Evolutionary conservation across 768 basidiomycete genomes (phyloP).

Genomic region (Agrocybe praecox): DNA sequence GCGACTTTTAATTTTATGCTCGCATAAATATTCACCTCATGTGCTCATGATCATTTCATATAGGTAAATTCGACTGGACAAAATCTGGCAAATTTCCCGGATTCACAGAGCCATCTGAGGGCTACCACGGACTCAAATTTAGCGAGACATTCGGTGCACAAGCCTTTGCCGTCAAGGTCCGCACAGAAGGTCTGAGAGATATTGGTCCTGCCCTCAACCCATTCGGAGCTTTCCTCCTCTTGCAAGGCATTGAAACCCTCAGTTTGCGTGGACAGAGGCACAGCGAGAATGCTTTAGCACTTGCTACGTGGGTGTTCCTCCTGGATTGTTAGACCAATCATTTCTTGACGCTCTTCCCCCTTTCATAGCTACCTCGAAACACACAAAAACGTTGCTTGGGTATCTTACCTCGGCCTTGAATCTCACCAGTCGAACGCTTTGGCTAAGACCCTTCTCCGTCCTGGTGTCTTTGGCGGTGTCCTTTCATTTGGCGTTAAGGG

Average conservation of each 20-base stretch:
- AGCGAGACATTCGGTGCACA: conserved; percentile 64
- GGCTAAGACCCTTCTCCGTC: conserved; percentile 59
- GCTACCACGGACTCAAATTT: conserved; percentile 74
- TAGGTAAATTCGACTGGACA: conserved; percentile 74
- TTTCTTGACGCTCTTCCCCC: conserved; percentile 2
- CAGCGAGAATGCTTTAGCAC: conserved; percentile 65
- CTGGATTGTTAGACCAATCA: neutral
- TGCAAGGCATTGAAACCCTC: conserved; percentile 83
- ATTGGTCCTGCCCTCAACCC: conserved; percentile 69
- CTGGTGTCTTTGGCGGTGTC: conserved; percentile 67
- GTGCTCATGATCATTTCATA: neutral
- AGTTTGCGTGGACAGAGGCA: conserved; percentile 73
- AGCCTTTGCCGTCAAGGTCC: conserved; percentile 70
- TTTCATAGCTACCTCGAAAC: conserved; percentile 53
- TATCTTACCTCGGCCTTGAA: conserved; percentile 74
- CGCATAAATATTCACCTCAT: neutral
- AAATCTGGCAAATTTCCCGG: conserved; percentile 69
- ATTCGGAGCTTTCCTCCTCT: conserved; percentile 71
- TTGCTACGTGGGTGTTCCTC: conserved; percentile 50
- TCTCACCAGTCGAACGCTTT: conserved; percentile 60
- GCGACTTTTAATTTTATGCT: neutral
- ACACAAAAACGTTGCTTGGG: conserved; percentile 73
- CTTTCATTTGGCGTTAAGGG: conserved; percentile 79
- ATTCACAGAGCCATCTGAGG: conserved; percentile 75
- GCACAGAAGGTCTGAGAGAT: conserved; percentile 65